Percentiles rank a stretch among this genome's conserved stretches.
These are phyloP conservation scores for Pythium phragmitis DNA, from an alignment of 352 stramenopile genomes.

Conservation along the genomic window DNA sequence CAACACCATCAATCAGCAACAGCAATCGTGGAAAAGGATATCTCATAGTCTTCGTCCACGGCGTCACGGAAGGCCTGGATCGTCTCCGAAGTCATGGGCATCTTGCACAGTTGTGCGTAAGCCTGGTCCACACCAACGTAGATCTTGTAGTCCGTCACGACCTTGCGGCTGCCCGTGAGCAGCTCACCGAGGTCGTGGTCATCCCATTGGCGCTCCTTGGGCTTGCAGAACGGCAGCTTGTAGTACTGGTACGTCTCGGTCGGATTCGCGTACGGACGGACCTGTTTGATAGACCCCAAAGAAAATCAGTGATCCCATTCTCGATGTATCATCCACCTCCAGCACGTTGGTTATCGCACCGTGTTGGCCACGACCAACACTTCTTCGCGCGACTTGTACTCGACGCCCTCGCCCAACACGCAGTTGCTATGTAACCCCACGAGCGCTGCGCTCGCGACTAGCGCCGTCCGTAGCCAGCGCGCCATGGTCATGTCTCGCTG, in stretches of 20 bases:
- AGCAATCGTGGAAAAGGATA: slow-evolving; percentile 33
- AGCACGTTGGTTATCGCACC: slow-evolving; percentile 29
- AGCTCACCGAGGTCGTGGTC: slow-evolving; percentile 93
- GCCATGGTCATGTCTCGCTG: slow-evolving; percentile 9
- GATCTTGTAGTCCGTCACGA: slow-evolving; percentile 81
- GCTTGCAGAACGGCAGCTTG: slow-evolving; percentile 95
- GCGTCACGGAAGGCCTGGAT: slow-evolving; percentile 92
- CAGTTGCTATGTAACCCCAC: slow-evolving; percentile 3
- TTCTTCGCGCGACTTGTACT: slow-evolving; percentile 44
- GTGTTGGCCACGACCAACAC: slow-evolving; percentile 74
- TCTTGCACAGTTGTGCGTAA: slow-evolving; percentile 91
- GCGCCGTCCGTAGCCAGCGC: slow-evolving; percentile 17
- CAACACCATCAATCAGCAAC: neutral
- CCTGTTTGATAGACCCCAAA: slow-evolving; percentile 23
- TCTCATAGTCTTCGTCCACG: slow-evolving; percentile 97
- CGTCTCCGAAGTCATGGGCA: slow-evolving; percentile 68
- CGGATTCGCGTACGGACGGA: slow-evolving; percentile 96
- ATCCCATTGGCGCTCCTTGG: slow-evolving; percentile 81
- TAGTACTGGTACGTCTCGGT: slow-evolving; percentile 99
- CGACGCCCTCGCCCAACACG: slow-evolving; percentile 13
- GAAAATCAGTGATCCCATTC: neutral
- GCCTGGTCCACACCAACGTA: slow-evolving; percentile 81
- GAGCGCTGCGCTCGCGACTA: slow-evolving; percentile 11
- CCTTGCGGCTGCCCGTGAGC: slow-evolving; percentile 95
- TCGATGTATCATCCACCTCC: neutral